These are phyloP conservation scores for Termitomyces sp. DNA, from an alignment of 768 basidiomycete species.

Conservation along the genomic window DNA sequence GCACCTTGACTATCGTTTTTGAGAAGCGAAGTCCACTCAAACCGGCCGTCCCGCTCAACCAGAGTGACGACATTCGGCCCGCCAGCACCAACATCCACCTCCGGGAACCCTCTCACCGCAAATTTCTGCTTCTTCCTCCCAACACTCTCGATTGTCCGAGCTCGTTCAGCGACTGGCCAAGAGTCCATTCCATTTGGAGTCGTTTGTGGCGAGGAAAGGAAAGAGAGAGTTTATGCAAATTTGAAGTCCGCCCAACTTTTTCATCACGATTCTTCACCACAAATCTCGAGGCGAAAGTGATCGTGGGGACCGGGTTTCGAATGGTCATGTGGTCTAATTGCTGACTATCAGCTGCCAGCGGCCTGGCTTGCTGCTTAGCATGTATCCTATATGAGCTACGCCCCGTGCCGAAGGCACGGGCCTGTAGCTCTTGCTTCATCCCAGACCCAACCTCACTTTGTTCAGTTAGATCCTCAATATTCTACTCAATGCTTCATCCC, in stretches of 20 bases:
- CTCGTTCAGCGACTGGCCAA: constrained; percentile 60
- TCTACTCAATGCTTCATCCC: too few relatives aligned
- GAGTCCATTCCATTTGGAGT: constrained; percentile 65
- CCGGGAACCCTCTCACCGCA: constrained; percentile 40
- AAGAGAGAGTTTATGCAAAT: constrained; percentile 8
- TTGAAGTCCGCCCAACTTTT: constrained; percentile 25
- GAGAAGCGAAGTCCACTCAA: constrained; percentile 52
- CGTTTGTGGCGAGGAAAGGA: background rate
- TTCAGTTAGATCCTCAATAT: too few relatives aligned
- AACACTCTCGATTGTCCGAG: constrained; percentile 14
- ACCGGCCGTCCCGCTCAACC: constrained; percentile 34
- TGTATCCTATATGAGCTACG: too few relatives aligned
- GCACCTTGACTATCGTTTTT: constrained; percentile 26
- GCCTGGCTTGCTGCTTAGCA: too few relatives aligned
- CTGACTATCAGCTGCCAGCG: too few relatives aligned
- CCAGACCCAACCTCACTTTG: too few relatives aligned
- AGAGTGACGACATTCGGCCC: constrained; percentile 62
- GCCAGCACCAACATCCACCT: constrained; percentile 40
- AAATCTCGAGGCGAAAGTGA: too few relatives aligned
- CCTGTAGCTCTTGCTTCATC: too few relatives aligned
- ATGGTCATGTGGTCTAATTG: too few relatives aligned
- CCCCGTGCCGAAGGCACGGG: too few relatives aligned
- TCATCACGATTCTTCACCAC: background rate
- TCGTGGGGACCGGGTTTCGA: background rate
- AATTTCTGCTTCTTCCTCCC: constrained; percentile 22